These are phyloP conservation scores for Musa schizocarpa DNA, from an alignment of 176 grass and related monocot species.

Conservation along the genomic window DNA sequence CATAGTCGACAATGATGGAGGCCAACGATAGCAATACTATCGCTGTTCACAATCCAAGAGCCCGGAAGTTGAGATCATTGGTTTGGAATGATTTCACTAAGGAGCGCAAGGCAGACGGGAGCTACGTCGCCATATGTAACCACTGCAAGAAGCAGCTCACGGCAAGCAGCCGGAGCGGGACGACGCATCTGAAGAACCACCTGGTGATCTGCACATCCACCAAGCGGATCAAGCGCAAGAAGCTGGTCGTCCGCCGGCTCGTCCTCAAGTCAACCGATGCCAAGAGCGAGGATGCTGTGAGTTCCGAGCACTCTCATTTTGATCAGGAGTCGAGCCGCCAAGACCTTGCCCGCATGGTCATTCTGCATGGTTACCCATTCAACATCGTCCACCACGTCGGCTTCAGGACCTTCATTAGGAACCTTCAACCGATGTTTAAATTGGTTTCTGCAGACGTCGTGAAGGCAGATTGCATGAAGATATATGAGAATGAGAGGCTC, in stretches of 20 bases:
- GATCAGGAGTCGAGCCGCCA: constrained; percentile 76
- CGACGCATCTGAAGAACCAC: constrained; percentile 87
- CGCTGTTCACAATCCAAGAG: constrained; percentile 11
- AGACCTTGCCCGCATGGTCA: constrained; percentile 82
- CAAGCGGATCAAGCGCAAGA: constrained; percentile 61
- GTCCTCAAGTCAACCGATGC: constrained; percentile 31
- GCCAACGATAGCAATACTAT: not conserved
- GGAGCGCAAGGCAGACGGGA: constrained; percentile 67
- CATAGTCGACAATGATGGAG: not conserved
- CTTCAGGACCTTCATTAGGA: constrained; percentile 76
- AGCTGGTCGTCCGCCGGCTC: constrained; percentile 76
- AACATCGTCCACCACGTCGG: constrained; percentile 80
- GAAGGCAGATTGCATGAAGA: constrained; percentile 85
- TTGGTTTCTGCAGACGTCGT: constrained; percentile 66
- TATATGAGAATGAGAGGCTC: constrained; percentile 57
- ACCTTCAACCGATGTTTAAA: constrained; percentile 89
- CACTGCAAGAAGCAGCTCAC: constrained; percentile 99
- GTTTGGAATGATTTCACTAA: constrained; percentile 99
- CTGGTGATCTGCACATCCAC: constrained; percentile 71
- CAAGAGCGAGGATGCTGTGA: constrained; percentile 34
- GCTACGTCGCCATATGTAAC: constrained; percentile 83
- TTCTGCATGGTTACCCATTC: constrained; percentile 87
- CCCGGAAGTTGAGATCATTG: constrained; percentile 62
- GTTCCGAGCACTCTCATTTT: constrained; percentile 44
- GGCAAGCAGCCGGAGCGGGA: constrained; percentile 86